phyloP scores from a whole-genome alignment of 192 early-diverging fungal genomes.

The Gorgonomyces haynaldii region DNA sequence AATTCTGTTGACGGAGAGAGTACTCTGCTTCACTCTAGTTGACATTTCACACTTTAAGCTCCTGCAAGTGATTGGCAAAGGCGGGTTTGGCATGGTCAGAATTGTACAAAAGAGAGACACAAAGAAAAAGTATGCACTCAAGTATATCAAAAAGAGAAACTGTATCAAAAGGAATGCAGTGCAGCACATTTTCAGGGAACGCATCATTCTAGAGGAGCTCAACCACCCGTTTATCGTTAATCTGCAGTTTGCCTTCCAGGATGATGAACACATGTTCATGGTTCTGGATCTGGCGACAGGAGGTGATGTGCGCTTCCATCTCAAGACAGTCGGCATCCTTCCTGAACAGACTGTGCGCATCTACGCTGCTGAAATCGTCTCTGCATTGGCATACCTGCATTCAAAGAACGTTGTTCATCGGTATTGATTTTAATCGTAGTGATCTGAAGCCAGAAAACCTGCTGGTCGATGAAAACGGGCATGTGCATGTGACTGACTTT shows the following conservation, averaged over 20 bases:
- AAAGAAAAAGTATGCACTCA: conserved; percentile 76
- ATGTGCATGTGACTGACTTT: conserved; percentile 26
- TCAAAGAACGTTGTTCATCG: conserved; percentile 33
- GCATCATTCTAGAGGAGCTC: conserved; percentile 74
- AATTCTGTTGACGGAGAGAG: too few relatives aligned
- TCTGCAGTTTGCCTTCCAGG: conserved; percentile 49
- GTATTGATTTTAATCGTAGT: conserved; percentile 34
- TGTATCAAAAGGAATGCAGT: conserved; percentile 76
- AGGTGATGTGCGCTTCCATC: conserved; percentile 47
- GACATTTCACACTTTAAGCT: conserved; percentile 84
- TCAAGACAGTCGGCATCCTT: conserved; percentile 25
- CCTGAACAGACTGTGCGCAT: conserved; percentile 26
- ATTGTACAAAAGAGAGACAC: conserved; percentile 82
- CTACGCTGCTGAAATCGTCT: conserved; percentile 32
- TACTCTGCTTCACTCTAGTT: too few relatives aligned
- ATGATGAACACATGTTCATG: conserved; percentile 55
- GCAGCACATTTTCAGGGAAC: conserved; percentile 84
- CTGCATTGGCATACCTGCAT: conserved; percentile 32
- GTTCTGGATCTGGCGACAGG: conserved; percentile 47
- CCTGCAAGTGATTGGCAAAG: conserved; percentile 79
- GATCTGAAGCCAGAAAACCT: conserved; percentile 29
- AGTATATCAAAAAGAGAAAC: conserved; percentile 91
- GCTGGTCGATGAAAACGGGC: conserved; percentile 33
- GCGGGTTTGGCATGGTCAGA: conserved; percentile 94
- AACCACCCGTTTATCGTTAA: conserved; percentile 77